Evolutionary conservation across 257 asterid genomes (phyloP).

Genomic region (Scutellaria minor): DNA sequence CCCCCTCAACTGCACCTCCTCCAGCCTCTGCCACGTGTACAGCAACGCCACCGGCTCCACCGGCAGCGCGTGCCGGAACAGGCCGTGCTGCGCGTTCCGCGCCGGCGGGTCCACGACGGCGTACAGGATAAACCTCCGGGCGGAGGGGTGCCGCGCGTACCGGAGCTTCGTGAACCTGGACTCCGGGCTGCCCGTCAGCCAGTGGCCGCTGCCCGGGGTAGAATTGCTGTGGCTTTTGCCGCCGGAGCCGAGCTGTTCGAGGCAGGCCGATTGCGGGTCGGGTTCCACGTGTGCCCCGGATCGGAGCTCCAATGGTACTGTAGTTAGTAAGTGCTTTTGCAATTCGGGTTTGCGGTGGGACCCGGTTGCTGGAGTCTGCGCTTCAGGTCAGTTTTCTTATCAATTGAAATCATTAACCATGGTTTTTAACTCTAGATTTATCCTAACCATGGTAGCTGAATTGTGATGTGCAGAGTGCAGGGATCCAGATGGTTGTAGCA

Average conservation of each 20-base stretch:
- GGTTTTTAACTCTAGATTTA: no score
- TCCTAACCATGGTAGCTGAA: no score
- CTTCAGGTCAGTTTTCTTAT: slow-evolving; percentile 46
- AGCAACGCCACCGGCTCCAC: slow-evolving; percentile 42
- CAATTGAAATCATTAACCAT: no score
- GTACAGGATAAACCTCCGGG: slow-evolving; percentile 53
- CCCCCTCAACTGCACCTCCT: slow-evolving; percentile 66
- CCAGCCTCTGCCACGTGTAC: slow-evolving; percentile 78
- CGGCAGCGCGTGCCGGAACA: slow-evolving; percentile 32
- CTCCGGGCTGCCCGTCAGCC: slow-evolving; percentile 47
- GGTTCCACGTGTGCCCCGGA: slow-evolving; percentile 67
- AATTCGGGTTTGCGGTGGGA: slow-evolving; percentile 74
- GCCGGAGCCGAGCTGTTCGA: slow-evolving; percentile 58
- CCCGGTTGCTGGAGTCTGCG: slow-evolving; percentile 61
- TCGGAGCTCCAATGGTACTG: slow-evolving; percentile 38
- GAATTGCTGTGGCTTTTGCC: slow-evolving; percentile 87
- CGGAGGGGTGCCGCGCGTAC: slow-evolving; percentile 76
- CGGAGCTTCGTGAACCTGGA: slow-evolving; percentile 79
- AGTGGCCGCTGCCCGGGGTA: slow-evolving; percentile 80
- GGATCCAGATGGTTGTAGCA: slow-evolving; percentile 69
- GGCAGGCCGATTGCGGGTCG: slow-evolving; percentile 68
- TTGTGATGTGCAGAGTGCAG: slow-evolving; percentile 56
- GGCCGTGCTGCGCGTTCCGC: slow-evolving; percentile 66
- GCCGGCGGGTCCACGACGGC: slow-evolving; percentile 87
- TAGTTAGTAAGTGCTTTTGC: slow-evolving; percentile 69